phyloP scores from a whole-genome alignment of 768 basidiomycete genomes.

The Hygrocybe punicea region DNA sequence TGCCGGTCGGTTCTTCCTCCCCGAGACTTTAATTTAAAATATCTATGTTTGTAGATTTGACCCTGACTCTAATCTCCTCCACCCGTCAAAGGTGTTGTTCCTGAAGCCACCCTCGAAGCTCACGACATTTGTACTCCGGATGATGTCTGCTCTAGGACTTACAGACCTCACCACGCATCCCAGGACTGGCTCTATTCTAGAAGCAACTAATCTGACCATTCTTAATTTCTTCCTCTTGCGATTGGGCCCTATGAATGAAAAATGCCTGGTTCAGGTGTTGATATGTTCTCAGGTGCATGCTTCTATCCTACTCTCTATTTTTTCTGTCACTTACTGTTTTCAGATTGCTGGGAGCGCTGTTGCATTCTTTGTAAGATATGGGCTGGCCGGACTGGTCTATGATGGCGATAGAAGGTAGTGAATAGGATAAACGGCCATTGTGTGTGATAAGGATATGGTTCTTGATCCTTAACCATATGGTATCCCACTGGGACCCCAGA shows the following conservation, averaged over 20 bases:
- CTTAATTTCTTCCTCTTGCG: slow-evolving; percentile 80
- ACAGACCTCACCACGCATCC: slow-evolving; percentile 59
- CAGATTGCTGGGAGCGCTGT: slow-evolving; percentile 72
- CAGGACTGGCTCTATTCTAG: slow-evolving; percentile 54
- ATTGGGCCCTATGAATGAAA: slow-evolving; percentile 84
- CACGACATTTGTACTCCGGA: slow-evolving; percentile 52
- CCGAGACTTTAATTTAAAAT: slow-evolving; percentile 1
- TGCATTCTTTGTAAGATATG: slow-evolving; percentile 88
- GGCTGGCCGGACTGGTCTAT: slow-evolving; percentile 83
- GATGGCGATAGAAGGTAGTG: slow-evolving; percentile 81
- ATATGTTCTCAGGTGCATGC: slow-evolving; percentile 67
- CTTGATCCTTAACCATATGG: too few relatives aligned
- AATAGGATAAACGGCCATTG: too few relatives aligned
- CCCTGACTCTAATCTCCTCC: slow-evolving; percentile 65
- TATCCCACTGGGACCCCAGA: too few relatives aligned
- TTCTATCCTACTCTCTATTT: slow-evolving; percentile 3
- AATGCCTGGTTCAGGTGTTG: slow-evolving; percentile 66
- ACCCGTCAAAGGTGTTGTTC: slow-evolving; percentile 71
- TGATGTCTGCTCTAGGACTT: slow-evolving; percentile 61
- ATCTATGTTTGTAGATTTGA: slow-evolving; percentile 58
- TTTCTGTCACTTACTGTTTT: slow-evolving; percentile 1
- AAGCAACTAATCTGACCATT: slow-evolving; percentile 87
- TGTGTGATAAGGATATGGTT: too few relatives aligned
- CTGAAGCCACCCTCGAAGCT: slow-evolving; percentile 52
- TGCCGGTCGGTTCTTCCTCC: slow-evolving; percentile 18